phyloP scores from a whole-genome alignment of 352 stramenopile genomes.

The Ochromonadaceae sp. region DNA sequence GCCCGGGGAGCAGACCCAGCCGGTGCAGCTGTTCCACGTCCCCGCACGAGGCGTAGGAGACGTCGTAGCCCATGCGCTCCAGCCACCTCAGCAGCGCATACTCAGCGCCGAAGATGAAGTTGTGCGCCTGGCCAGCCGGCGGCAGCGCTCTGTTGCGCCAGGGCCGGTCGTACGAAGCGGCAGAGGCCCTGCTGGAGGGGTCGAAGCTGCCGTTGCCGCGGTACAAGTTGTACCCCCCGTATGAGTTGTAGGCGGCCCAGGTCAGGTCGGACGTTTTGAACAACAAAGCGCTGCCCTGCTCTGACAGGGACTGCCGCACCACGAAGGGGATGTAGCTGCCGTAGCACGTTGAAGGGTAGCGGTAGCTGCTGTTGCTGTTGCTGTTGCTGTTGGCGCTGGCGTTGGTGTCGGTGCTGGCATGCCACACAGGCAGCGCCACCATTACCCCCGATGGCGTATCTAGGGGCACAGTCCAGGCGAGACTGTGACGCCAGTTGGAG shows the following conservation, averaged over 20 bases:
- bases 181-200: not conserved
- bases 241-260: constrained; percentile 18
- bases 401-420: too few relatives aligned
- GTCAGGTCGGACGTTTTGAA: constrained; percentile 12
- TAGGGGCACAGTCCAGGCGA: not conserved
- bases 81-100: constrained; percentile 1
- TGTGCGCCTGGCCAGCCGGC: not conserved
- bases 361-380: too few relatives aligned
- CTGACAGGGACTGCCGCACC: not conserved
- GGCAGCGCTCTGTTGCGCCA: not conserved
- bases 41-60: not conserved
- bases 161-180: not conserved
- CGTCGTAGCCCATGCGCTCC: not conserved
- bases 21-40: not conserved
- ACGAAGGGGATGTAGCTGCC: not conserved
- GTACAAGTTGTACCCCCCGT: constrained; percentile 13
- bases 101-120: constrained; percentile 9
- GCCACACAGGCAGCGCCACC: not conserved
- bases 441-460: not conserved
- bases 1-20: not conserved
- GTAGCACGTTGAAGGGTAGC: not conserved
- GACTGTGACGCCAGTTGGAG: not conserved
- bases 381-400: too few relatives aligned
- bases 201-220: not conserved
- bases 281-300: not conserved